Percentiles rank a stretch among this genome's conserved stretches.
Conservation (phyloP, 495 filamentous ascomycete genomes). For the Physcia stellaris region DNA sequence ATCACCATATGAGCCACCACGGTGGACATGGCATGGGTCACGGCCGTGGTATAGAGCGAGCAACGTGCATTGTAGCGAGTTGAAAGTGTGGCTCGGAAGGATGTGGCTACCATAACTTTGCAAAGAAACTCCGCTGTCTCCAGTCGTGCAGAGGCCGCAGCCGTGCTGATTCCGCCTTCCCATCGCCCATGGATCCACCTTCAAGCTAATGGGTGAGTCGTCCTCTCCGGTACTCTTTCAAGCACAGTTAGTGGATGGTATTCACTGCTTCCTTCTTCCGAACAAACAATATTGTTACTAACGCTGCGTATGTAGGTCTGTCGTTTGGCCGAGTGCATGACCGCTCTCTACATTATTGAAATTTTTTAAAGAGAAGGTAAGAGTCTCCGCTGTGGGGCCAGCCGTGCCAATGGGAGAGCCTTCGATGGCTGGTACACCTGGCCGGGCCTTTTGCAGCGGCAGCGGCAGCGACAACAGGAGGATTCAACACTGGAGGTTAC, state of each 20-base stretch:
- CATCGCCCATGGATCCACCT: slow-evolving; percentile 77
- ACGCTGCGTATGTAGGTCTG: no score
- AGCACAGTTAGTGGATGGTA: no score
- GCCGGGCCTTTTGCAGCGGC: slow-evolving; percentile 73
- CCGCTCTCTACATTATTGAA: no score
- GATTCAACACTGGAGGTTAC: slow-evolving; percentile 60
- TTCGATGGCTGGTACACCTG: slow-evolving; percentile 75
- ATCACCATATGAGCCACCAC: slow-evolving; percentile 66
- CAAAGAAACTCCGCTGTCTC: slow-evolving; percentile 97
- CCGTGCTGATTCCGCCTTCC: slow-evolving; percentile 90
- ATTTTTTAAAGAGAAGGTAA: no score
- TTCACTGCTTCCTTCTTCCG: no score
- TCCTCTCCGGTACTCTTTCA: no score
- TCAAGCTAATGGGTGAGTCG: slow-evolving; percentile 63
- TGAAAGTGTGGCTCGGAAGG: slow-evolving; percentile 98
- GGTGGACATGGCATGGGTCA: slow-evolving; percentile 62
- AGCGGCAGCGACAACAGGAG: slow-evolving; percentile 48
- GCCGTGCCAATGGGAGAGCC: no score
- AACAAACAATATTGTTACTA: no score
- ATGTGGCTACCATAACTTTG: slow-evolving; percentile 97
- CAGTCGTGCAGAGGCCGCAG: slow-evolving; percentile 80
- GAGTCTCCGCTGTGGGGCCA: no score
- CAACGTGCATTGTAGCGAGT: slow-evolving; percentile 84
- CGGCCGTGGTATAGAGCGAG: slow-evolving; percentile 55
- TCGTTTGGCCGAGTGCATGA: no score